Percentiles rank a stretch among this genome's conserved stretches.
phyloP scores from a whole-genome alignment of 2,329 filamentous ascomycete genomes.

The Sclerotinia trifoliorum region DNA sequence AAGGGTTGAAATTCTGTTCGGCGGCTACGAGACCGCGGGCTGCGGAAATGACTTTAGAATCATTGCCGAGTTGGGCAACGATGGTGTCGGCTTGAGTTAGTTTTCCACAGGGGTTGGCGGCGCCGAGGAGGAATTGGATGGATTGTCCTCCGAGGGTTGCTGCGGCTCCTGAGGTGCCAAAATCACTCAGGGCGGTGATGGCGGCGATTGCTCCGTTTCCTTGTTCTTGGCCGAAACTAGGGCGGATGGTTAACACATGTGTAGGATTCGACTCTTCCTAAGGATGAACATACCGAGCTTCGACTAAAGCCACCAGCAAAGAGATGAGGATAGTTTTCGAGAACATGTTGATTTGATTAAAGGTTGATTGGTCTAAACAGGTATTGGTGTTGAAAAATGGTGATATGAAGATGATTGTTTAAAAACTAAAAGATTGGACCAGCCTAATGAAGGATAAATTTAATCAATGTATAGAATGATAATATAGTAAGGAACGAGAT shows the following conservation, averaged over 20 bases:
- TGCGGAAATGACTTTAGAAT: slow-evolving; percentile 58
- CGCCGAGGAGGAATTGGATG: slow-evolving; percentile 61
- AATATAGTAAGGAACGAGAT: neutral
- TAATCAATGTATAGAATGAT: slow-evolving; percentile 30
- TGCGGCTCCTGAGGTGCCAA: slow-evolving; percentile 59
- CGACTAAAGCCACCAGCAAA: slow-evolving; percentile 32
- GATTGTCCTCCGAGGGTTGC: slow-evolving; percentile 62
- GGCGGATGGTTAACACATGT: slow-evolving; percentile 4
- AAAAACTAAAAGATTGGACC: slow-evolving; percentile 33
- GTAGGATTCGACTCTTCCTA: neutral
- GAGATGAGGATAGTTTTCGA: slow-evolving; percentile 33
- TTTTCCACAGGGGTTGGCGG: slow-evolving; percentile 64
- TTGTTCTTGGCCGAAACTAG: slow-evolving; percentile 63
- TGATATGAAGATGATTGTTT: neutral
- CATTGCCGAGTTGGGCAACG: slow-evolving; percentile 58
- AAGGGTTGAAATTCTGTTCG: slow-evolving; percentile 74
- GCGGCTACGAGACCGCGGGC: slow-evolving; percentile 63
- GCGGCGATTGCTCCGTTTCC: slow-evolving; percentile 47
- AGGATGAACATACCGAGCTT: slow-evolving; percentile 36
- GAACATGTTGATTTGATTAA: slow-evolving; percentile 31
- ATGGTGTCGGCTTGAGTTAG: slow-evolving; percentile 65
- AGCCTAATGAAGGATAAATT: slow-evolving; percentile 32
- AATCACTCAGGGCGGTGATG: slow-evolving; percentile 52
- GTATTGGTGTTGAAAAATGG: slow-evolving; percentile 5
- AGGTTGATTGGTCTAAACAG: slow-evolving; percentile 20